These are phyloP conservation scores for Encephalitozoon hellem DNA, from an alignment of 371 early-diverging fungal genomes.

Conservation along the genomic window DNA sequence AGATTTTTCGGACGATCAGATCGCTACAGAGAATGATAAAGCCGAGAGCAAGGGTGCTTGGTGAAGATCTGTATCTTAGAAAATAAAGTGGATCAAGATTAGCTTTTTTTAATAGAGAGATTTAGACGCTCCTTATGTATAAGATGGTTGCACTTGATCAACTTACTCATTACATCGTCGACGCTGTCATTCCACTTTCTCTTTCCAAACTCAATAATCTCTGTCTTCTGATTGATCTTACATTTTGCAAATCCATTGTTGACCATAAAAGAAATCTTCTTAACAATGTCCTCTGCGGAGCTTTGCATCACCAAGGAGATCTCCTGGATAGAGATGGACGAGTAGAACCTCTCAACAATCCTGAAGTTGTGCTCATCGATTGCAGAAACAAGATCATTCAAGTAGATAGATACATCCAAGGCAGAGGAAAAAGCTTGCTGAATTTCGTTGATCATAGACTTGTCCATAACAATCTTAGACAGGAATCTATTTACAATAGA, in stretches of 20 bases:
- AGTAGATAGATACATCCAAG: neutral
- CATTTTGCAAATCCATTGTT: conserved; percentile 32
- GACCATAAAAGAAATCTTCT: conserved; percentile 53
- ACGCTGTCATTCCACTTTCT: conserved; percentile 45
- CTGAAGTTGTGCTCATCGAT: conserved; percentile 55
- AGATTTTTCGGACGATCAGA: neutral
- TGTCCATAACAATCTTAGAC: conserved; percentile 17
- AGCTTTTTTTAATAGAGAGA: neutral
- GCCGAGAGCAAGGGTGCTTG: neutral
- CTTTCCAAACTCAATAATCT: conserved; percentile 44
- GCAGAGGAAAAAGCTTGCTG: neutral
- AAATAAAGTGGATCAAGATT: neutral
- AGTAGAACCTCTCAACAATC: conserved; percentile 48
- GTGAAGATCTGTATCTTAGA: neutral
- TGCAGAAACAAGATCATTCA: neutral
- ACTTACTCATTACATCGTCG: conserved; percentile 44
- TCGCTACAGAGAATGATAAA: neutral
- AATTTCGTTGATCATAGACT: neutral
- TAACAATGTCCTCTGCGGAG: conserved; percentile 29
- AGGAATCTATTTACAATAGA: conserved; percentile 41
- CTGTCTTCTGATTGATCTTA: conserved; percentile 52
- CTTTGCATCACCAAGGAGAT: conserved; percentile 35
- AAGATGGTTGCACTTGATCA: conserved; percentile 55
- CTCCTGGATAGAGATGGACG: conserved; percentile 25
- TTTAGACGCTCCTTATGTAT: conserved; percentile 40